Evolutionary conservation across 2,329 filamentous ascomycete genomes (phyloP).

Genomic region (Sarocladiaceae sp.): DNA sequence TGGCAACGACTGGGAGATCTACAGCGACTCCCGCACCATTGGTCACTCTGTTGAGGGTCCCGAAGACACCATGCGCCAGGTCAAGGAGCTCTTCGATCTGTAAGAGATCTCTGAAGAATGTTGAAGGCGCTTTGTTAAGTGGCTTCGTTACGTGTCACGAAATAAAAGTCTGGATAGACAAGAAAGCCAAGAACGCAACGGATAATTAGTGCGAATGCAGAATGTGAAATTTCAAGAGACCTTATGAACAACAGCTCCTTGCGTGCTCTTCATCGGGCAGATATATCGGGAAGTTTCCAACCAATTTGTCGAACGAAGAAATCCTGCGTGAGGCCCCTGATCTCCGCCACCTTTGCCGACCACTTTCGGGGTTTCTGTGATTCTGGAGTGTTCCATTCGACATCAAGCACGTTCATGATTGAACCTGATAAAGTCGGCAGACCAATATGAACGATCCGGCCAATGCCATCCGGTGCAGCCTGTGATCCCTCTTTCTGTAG

Average conservation of each 20-base stretch:
- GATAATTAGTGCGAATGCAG: neutral
- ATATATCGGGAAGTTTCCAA: neutral
- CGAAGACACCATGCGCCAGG: constrained; percentile 72
- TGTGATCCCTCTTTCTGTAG: constrained; percentile 11
- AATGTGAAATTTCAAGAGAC: too few species aligned
- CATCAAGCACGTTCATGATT: neutral
- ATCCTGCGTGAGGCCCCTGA: constrained; percentile 4
- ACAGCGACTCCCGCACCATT: constrained; percentile 71
- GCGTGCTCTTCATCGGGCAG: neutral
- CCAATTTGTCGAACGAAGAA: neutral
- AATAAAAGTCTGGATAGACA: neutral
- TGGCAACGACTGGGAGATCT: constrained; percentile 97
- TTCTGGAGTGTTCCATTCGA: neutral
- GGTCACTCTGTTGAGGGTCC: constrained; percentile 81
- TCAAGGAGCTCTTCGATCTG: constrained; percentile 78
- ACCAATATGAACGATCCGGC: constrained; percentile 20
- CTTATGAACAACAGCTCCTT: too few species aligned
- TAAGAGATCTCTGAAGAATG: constrained; percentile 25
- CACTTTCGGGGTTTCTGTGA: neutral
- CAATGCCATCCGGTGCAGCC: constrained; percentile 15
- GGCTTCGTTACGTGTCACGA: neutral
- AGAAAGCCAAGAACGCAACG: too few species aligned
- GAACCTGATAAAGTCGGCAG: neutral
- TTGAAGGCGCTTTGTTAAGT: neutral
- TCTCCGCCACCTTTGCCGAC: neutral